Evolutionary conservation across 192 early-diverging fungal genomes (phyloP).

Genomic region (Linnemannia elongata): DNA sequence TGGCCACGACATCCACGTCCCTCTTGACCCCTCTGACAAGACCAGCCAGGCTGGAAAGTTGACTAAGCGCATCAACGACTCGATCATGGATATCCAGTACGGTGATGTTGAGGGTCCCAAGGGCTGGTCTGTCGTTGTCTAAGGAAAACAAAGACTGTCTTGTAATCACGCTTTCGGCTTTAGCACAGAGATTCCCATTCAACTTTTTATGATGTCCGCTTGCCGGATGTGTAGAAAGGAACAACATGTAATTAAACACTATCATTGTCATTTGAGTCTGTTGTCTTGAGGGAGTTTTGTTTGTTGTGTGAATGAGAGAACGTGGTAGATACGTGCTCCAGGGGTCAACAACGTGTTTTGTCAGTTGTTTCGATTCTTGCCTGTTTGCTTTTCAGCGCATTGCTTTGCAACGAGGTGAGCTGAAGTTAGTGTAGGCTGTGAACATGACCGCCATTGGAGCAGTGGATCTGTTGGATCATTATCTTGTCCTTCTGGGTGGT

Average conservation of each 20-base stretch:
- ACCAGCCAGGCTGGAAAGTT: conserved; percentile 87
- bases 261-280: not conserved
- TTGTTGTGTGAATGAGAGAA: not conserved
- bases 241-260: not conserved
- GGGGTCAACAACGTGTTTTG: no score
- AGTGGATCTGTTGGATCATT: no score
- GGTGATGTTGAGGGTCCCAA: conserved; percentile 83
- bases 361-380: not conserved
- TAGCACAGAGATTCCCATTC: not conserved
- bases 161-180: not conserved
- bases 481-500: no score
- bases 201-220: not conserved
- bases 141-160: conserved; percentile 30
- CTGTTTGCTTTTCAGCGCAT: no score
- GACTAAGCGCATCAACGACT: conserved; percentile 84
- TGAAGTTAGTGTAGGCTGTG: no score
- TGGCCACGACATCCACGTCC: conserved; percentile 84
- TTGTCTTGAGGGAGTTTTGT: not conserved
- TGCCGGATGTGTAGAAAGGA: not conserved
- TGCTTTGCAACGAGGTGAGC: no score
- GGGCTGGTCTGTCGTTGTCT: conserved; percentile 89
- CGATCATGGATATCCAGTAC: conserved; percentile 95
- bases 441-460: no score
- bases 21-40: conserved; percentile 86
- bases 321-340: no score